Evolutionary conservation across 768 basidiomycete genomes (phyloP), one percentile per base, ranked within the genome.

Genomic region (Stropharia rugosoannulata): DNA sequence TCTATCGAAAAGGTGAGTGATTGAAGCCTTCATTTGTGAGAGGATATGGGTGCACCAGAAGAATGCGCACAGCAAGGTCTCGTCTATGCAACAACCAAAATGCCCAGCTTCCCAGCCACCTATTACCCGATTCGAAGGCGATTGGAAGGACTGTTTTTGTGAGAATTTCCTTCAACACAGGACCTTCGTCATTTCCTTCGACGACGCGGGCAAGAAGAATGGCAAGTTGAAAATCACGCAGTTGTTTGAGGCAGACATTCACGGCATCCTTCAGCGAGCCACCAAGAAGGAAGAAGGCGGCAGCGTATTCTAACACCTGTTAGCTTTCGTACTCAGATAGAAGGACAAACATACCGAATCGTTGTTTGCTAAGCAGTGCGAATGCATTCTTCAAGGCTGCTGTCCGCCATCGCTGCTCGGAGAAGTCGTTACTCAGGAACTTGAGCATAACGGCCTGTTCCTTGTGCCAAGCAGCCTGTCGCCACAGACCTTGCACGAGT

Each of bases 381-480:
- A 87, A 99, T 7, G 97, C 97, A 68, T 99, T 99, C 76, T 99
- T 99, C 55, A 92, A 72, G 1, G 97, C 97, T 0, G 95, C 95
- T 8, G 91, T 93, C 57, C 84, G 85, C 95, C 95, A 98, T 22
- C 93, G 81, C 0, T 85, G 75, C 54, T 87, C 75, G 2, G 80
- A 78, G 61, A 99, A 99, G 69, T 99, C 89, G 64, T 99, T 97
- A 35, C 83, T 77, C 8, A 99, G 70, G 70, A 99, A 98, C 64
- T 90, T 95, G 56, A 99, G 77, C 94, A 93, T 98, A 50, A 85
- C 64, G 5, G 77, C 64, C 63, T 97, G 94, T 62, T 98, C 97
- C 61, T 84, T 89, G 62, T 98, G 95, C 83, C 94, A 95, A 1
- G 84, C 84, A 1, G 95, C 93, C 67, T 98, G 97, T 64, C 92